Base-by-base conservation (phyloP, 1,139 yeast species). In the Barnettozyma hawaiiensis region DNA sequence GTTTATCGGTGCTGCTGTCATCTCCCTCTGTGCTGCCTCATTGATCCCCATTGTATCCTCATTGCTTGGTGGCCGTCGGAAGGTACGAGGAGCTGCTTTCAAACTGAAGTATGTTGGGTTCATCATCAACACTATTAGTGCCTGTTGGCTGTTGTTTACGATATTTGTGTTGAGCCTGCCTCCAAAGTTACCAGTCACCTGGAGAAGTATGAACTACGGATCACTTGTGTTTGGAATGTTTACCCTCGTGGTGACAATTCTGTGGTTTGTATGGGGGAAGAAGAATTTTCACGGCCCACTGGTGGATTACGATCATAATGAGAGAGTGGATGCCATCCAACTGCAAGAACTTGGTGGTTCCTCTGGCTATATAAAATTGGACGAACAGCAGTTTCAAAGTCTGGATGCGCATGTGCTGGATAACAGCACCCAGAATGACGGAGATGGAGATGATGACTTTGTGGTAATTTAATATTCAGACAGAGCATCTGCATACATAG, bases 1-100 rank as follows among this genome's bases (percentile, higher is more conserved):
- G 2, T 85, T 85, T 59, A 76, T 86, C 66, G 94, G 95, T 0
- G 82, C 90, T n/a, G 85, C 94, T 5, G 94, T 86, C 1, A 73
- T 85, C 31, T 76, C 90, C 2, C 66, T 85, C 47, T 81, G 89
- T 42, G 70, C 84, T 22, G 87, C 95, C 2, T 83, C 87, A 52
- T 81, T 87, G 2, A 75, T 86, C 10, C 95, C 95, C 2, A 78
- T 86, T 28, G 56, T 81, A 2, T 70, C 82, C 23, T 73, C 80
- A 19, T 60, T 86, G 61, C 57, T 84, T 24, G 75, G 81, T 52
- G 77, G 78, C 41, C 66, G 95, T 42, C 63, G 68, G 42, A 79
- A 81, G 47, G 71, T 85, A 41, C 71, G 73, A 54, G 89, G 90
- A 37, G 82, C 90, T 0, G 81, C 85, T 1, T 82, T 85, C 62